phyloP scores from a whole-genome alignment of 2,329 filamentous ascomycete species.

The Lecanosticta acicola region DNA sequence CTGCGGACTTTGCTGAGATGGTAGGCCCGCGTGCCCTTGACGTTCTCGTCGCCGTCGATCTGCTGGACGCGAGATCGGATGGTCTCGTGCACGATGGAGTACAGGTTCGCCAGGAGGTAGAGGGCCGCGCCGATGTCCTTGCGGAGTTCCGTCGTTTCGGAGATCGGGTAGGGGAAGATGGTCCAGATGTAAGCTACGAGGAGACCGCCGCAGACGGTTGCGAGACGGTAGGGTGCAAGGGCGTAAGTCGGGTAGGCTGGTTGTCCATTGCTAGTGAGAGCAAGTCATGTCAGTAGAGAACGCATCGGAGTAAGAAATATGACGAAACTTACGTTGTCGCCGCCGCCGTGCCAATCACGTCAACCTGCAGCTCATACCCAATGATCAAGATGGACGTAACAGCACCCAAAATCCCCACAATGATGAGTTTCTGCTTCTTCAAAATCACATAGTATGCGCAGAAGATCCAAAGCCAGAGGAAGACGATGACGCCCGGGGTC shows the following conservation, averaged over 20 bases:
- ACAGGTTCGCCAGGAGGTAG: conserved; percentile 69
- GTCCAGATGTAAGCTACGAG: conserved; percentile 72
- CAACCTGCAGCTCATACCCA: conserved; percentile 59
- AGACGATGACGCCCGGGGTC: conserved; percentile 59
- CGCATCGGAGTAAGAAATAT: no score
- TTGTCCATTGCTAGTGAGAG: conserved; percentile 50
- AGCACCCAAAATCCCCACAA: conserved; percentile 58
- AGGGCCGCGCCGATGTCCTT: conserved; percentile 63
- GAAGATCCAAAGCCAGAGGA: conserved; percentile 61
- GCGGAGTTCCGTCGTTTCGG: conserved; percentile 64
- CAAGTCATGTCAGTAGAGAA: no score
- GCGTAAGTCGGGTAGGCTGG: conserved; percentile 63
- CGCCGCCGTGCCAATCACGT: conserved; percentile 54
- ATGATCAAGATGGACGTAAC: conserved; percentile 48
- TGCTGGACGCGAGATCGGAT: conserved; percentile 56
- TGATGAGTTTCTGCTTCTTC: conserved; percentile 60
- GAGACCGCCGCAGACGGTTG: conserved; percentile 60
- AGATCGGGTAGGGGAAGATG: conserved; percentile 66
- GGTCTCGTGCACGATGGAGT: conserved; percentile 64
- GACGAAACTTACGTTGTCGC: conserved; percentile 38
- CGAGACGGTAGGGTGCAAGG: conserved; percentile 66
- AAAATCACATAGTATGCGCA: conserved; percentile 64
- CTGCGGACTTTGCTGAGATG: conserved; percentile 53
- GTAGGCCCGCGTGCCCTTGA: conserved; percentile 49
- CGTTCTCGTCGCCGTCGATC: conserved; percentile 48